Evolutionary conservation across 2,329 filamentous ascomycete species (phyloP).

Genomic region (Teratosphaeria nubilosa): DNA sequence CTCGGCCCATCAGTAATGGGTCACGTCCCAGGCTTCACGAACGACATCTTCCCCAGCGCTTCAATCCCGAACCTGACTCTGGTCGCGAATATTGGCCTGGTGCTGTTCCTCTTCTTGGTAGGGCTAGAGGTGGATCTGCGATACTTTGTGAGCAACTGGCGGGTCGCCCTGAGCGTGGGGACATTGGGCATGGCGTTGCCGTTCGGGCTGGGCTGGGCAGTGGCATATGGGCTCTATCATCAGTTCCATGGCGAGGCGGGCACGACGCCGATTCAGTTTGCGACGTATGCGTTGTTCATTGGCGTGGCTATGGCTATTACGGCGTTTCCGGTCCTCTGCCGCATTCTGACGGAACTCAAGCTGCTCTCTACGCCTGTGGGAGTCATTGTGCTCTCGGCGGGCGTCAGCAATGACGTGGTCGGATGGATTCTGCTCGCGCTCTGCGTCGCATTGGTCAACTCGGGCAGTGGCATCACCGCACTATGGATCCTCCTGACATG

Average conservation of each 20-base stretch:
- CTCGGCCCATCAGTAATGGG: constrained; percentile 84
- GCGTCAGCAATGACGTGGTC: constrained; percentile 84
- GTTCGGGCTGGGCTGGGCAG: constrained; percentile 69
- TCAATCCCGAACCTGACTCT: constrained; percentile 68
- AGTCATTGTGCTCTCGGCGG: constrained; percentile 78
- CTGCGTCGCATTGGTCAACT: constrained; percentile 87
- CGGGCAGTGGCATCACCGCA: constrained; percentile 68
- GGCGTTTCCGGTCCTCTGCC: constrained; percentile 79
- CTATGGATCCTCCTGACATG: constrained; percentile 73
- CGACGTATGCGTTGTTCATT: constrained; percentile 65
- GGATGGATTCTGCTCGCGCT: constrained; percentile 89
- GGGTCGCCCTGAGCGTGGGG: constrained; percentile 65
- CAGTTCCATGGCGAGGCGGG: constrained; percentile 53
- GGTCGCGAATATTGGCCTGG: constrained; percentile 72
- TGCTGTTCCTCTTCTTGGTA: constrained; percentile 80
- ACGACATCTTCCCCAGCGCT: constrained; percentile 62
- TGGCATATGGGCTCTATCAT: constrained; percentile 72
- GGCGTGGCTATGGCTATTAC: constrained; percentile 92
- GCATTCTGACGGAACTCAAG: constrained; percentile 85
- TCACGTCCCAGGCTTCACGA: constrained; percentile 67
- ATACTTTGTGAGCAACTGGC: constrained; percentile 71
- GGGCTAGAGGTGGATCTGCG: constrained; percentile 78
- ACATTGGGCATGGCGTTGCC: constrained; percentile 71
- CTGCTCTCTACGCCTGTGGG: constrained; percentile 74
- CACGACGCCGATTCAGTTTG: constrained; percentile 49